These are phyloP conservation scores for Dictyophora rubrovolvata DNA, from an alignment of 768 basidiomycete species.

Conservation along the genomic window DNA sequence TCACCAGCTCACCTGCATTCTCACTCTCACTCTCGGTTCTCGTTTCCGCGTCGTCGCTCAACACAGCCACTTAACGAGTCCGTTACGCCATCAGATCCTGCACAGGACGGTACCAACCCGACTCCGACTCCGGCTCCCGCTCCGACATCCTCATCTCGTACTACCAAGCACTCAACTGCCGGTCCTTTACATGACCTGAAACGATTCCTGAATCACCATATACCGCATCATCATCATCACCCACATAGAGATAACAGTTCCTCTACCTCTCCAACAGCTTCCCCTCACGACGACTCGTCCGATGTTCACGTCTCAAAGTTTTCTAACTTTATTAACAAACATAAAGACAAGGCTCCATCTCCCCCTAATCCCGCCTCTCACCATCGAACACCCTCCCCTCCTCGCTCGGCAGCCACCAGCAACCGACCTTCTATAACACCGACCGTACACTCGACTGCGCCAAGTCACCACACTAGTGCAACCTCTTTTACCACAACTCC, in stretches of 20 bases:
- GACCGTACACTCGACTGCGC: constrained; percentile 12
- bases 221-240: constrained; percentile 41
- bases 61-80: constrained; percentile 14
- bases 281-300: constrained; percentile 15
- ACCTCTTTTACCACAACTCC: constrained; percentile 19
- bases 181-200: constrained; percentile 88
- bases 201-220: constrained; percentile 89
- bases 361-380: constrained; percentile 2
- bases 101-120: background rate
- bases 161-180: constrained; percentile 29
- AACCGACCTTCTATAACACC: background rate
- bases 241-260: constrained; percentile 12
- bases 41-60: constrained; percentile 21
- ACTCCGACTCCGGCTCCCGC: constrained; percentile 5
- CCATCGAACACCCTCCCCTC: constrained; percentile 18
- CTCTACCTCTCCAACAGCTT: background rate
- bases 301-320: constrained; percentile 13
- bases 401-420: constrained; percentile 17
- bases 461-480: constrained; percentile 17
- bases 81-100: constrained; percentile 10
- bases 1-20: background rate
- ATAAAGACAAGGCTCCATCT: constrained; percentile 8
- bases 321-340: constrained; percentile 4
- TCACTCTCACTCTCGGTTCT: constrained; percentile 19
- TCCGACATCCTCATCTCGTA: constrained; percentile 13